A percentile compares a stretch with the other conserved stretches of the same genome.
phyloP scores from a whole-genome alignment of 2,329 filamentous ascomycete species.

The Arthrobotrys entomopaga region DNA sequence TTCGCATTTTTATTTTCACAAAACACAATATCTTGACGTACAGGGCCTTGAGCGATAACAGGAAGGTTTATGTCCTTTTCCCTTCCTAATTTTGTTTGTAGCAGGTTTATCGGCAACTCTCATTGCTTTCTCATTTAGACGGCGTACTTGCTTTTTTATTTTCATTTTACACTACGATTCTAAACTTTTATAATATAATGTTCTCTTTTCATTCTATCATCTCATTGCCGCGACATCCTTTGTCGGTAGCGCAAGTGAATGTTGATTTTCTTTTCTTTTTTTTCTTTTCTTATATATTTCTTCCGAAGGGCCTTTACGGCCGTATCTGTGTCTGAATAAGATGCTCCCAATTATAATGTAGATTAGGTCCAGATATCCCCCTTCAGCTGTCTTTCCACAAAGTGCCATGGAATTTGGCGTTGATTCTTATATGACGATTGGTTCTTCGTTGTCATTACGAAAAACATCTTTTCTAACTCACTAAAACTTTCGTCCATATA shows the following conservation, averaged over 20 bases:
- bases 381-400: not conserved
- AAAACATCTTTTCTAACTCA: too few species aligned
- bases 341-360: conserved; percentile 51
- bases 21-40: conserved; percentile 20
- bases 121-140: conserved; percentile 51
- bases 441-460: conserved; percentile 1
- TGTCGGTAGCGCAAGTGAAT: conserved; percentile 11
- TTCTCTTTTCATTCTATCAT: conserved; percentile 5
- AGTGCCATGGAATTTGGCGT: not conserved
- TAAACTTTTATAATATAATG: conserved; percentile 50
- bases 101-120: conserved; percentile 54
- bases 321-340: conserved; percentile 47
- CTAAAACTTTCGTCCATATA: too few species aligned
- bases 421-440: too few species aligned
- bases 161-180: conserved; percentile 25
- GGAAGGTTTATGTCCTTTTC: conserved; percentile 51
- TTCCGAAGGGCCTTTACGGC: conserved; percentile 2
- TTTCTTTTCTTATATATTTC: not conserved
- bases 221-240: conserved; percentile 12
- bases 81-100: conserved; percentile 42
- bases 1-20: conserved; percentile 20
- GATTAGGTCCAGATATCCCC: conserved; percentile 35
- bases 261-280: conserved; percentile 3
- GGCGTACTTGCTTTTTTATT: conserved; percentile 44
- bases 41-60: conserved; percentile 40